Base-by-base conservation (phyloP, 495 filamentous ascomycete genomes). In the Parathielavia appendiculata region DNA sequence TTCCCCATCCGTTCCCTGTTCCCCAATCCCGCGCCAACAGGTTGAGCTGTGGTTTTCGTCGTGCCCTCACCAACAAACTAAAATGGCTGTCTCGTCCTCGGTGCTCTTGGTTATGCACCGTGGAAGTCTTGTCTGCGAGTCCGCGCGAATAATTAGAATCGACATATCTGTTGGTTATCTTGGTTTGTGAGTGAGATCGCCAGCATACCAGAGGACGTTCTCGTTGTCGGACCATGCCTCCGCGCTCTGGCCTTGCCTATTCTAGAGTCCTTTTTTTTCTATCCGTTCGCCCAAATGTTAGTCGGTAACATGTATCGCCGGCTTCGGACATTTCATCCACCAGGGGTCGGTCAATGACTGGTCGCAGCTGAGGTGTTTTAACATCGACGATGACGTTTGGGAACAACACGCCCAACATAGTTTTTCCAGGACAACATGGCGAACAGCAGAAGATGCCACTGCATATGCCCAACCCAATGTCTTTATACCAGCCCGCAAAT, bases 251-350 rank as follows among this genome's bases (percentile, higher is more conserved):
- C 3, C 26, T 3, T 6, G 26, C 22, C 32, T 44, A 35, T 30
- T 14, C 14, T 2, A 9, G 11, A 13, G 4, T n/a, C 32, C 9
- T 1, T 16, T 20, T 46, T 30, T 30, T 36, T 2, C 41, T 45
- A 14, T 20, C 38, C 23, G 16, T 30, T 5, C 17, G 34, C 32
- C 38, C 35, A 36, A 13, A 39, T 34, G 12, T 3, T 51, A 5
- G 16, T 20, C 48, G 56, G 56, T 12, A 38, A 51, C 48, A 58
- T 44, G 56, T 58, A 58, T 51, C 26, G 56, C 56, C 56, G 56
- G 47, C 38, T 16, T 47, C 56, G 56, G 56, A 51, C 12, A 23
- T 19, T 17, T 14, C 48, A 2, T 51, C 17, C 6, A 17, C 2
- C 14, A 35, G 13, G 2, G n/a, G 9, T 19, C 1, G 30, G 19